Evolutionary conservation across 352 stramenopile species (phyloP).

Genomic region (Phytophthora cactorum): DNA sequence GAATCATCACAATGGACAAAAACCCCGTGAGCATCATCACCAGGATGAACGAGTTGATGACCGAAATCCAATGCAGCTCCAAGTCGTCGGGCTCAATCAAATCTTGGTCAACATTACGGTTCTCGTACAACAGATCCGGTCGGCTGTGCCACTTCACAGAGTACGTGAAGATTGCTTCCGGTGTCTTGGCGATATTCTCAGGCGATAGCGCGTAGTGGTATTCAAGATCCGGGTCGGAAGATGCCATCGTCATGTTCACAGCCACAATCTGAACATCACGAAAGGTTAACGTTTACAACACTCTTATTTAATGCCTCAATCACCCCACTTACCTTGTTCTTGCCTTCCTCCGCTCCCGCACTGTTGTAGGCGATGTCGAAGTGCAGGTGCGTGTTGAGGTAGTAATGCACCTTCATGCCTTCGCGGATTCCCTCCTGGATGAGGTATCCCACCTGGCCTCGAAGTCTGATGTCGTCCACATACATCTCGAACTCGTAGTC

Average conservation of each 20-base stretch:
- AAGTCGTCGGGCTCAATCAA: constrained; percentile 56
- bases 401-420: constrained; percentile 83
- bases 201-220: constrained; percentile 64
- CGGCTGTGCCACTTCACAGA: constrained; percentile 95
- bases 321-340: constrained; percentile 57
- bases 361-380: constrained; percentile 96
- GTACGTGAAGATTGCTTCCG: constrained; percentile 93
- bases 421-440: constrained; percentile 57
- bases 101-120: constrained; percentile 86
- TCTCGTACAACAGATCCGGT: constrained; percentile 85
- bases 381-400: constrained; percentile 96
- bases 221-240: constrained; percentile 59
- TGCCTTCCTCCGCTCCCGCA: constrained; percentile 83
- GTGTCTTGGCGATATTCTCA: constrained; percentile 44
- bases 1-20: constrained; percentile 96
- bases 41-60: constrained; percentile 98
- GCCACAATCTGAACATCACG: constrained; percentile 56
- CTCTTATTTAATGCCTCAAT: not conserved
- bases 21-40: constrained; percentile 97
- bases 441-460: constrained; percentile 94
- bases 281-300: not conserved
- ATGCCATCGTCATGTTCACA: constrained; percentile 73
- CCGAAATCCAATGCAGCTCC: constrained; percentile 98
- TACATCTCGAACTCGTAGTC: constrained; percentile 99
- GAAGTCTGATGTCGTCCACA: constrained; percentile 97